A percentile compares a stretch with the other conserved stretches of the same genome.
Conservation (phyloP, 176 grass and related monocot species). For the Aegilops tauschii region DNA sequence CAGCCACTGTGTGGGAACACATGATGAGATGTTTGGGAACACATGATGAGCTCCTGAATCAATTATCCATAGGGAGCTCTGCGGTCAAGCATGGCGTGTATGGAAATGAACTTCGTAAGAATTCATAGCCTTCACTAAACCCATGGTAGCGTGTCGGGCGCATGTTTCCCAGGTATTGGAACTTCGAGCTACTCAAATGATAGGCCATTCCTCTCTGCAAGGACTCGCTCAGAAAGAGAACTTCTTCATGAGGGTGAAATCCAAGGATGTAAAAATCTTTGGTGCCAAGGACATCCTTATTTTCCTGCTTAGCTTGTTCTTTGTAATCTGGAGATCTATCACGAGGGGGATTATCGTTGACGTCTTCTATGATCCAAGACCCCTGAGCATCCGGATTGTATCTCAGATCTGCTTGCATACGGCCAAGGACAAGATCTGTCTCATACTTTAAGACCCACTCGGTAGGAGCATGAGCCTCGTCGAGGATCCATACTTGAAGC, state of each 20-base stretch:
- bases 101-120: background rate
- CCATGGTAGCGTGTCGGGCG: background rate
- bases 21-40: background rate
- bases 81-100: background rate
- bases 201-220: background rate
- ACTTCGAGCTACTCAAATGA: background rate
- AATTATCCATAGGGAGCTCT: background rate
- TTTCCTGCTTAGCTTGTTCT: background rate
- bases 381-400: background rate
- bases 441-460: background rate
- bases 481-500: background rate
- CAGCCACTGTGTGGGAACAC: background rate
- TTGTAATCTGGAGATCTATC: background rate
- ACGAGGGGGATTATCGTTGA: background rate
- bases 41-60: background rate
- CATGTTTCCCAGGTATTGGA: background rate
- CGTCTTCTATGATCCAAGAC: background rate
- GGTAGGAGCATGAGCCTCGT: background rate
- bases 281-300: background rate
- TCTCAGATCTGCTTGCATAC: background rate
- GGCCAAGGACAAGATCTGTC: background rate
- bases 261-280: background rate
- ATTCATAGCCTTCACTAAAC: background rate
- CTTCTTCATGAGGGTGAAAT: constrained; percentile 3
- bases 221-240: background rate